Base-by-base conservation (phyloP, 805 yeast genomes). In the Saccharomycopsis sp. region DNA sequence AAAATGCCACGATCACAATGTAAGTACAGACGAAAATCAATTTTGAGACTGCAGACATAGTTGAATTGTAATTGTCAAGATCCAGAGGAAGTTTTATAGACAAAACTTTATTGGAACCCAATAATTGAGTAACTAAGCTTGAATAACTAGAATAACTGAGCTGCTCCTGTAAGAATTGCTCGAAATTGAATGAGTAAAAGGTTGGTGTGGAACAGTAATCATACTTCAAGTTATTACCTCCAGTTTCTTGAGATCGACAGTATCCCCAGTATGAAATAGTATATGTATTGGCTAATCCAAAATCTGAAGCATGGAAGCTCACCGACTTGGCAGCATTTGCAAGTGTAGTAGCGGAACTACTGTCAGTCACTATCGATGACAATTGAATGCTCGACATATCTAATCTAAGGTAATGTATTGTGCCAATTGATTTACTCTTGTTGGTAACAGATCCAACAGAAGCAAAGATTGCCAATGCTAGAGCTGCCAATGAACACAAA, bases 211-310 rank as follows among this genome's bases (percentile, higher is more conserved):
- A 63, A 60, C 94, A 85, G 57, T 65, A 65, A 41, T 56, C 56
- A 52, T 62, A 59, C 28, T 56, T 54, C 44, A 67, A 47, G 37
- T 54, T 55, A 40, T 53, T 38, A 26, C 49, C 38, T 47, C 53
- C 40, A 54, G 41, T n/a, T 32, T 42, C 45, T 45, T 56, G 52
- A 19, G 79, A 81, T 43, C 65, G 54, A 59, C 88, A 81, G 61
- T 76, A 79, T 20, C 82, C 81, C 75, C 82, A 80, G 53, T 76
- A 61, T 29, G 85, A 84, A 27, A 78, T 63, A 13, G 74, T 67
- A 52, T 74, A 75, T 23, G 72, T 64, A 35, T 70, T 71, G 2
- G 73, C 58, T 6, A 77, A 53, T 2, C 73, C 74, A 2, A 67
- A 51, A 4, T 51, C 55, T n/a, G 54, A 22, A 17, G 53, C 47